Evolutionary conservation across 2,329 filamentous ascomycete species (phyloP).

Genomic region (Cladophialophora yegresii): DNA sequence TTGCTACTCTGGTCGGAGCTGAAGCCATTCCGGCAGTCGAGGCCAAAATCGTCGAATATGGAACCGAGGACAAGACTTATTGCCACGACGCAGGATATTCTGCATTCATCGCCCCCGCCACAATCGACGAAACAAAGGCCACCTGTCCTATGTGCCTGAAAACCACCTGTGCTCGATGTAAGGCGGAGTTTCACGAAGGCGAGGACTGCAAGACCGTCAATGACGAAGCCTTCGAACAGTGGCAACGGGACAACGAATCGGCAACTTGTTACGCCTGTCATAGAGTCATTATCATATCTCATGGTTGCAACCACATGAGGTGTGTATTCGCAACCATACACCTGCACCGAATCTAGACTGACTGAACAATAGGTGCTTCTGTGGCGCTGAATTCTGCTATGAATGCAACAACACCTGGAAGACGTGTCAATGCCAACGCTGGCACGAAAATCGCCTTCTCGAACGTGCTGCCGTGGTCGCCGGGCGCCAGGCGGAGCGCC

Average conservation of each 20-base stretch:
- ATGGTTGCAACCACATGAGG: slow-evolving; percentile 43
- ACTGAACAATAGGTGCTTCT: slow-evolving; percentile 36
- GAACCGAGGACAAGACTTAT: slow-evolving; percentile 54
- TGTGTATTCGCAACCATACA: slow-evolving; percentile 26
- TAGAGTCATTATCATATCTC: slow-evolving; percentile 46
- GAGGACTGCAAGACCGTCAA: slow-evolving; percentile 38
- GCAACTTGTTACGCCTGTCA: slow-evolving; percentile 74
- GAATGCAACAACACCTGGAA: slow-evolving; percentile 39
- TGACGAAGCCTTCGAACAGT: slow-evolving; percentile 50
- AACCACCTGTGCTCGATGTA: slow-evolving; percentile 57
- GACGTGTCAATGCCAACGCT: slow-evolving; percentile 36
- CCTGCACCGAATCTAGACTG: not conserved
- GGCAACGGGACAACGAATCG: slow-evolving; percentile 69
- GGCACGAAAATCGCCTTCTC: slow-evolving; percentile 36
- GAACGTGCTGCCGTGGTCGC: slow-evolving; percentile 27
- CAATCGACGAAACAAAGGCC: slow-evolving; percentile 43
- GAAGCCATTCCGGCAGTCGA: slow-evolving; percentile 40
- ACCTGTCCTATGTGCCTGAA: slow-evolving; percentile 49
- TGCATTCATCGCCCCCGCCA: slow-evolving; percentile 48
- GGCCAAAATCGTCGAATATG: slow-evolving; percentile 53
- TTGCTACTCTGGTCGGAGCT: slow-evolving; percentile 6
- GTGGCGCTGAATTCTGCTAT: slow-evolving; percentile 41
- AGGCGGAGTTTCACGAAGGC: slow-evolving; percentile 47
- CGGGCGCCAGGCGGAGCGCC: slow-evolving; percentile 13
- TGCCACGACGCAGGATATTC: slow-evolving; percentile 52